phyloP scores from a whole-genome alignment of 345 rosid species.

The Jatropha curcas region DNA sequence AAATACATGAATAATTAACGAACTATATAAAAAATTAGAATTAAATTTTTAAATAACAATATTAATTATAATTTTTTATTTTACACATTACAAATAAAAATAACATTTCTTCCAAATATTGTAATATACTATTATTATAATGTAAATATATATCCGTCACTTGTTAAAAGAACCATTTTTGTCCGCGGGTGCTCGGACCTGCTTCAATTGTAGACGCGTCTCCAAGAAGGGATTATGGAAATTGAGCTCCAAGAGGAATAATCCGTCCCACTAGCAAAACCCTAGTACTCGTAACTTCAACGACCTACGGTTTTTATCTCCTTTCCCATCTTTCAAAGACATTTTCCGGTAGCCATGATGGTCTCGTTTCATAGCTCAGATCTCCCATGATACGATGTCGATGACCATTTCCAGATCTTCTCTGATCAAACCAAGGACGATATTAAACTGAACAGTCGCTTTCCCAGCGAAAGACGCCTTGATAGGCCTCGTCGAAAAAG shows the following conservation, averaged over 20 bases:
- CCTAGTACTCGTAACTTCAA: slow-evolving; percentile 31
- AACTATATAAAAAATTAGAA: no score
- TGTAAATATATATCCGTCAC: no score
- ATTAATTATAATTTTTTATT: no score
- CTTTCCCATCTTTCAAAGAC: slow-evolving; percentile 11
- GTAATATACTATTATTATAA: no score
- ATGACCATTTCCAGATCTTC: slow-evolving; percentile 21
- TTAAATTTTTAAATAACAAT: no score
- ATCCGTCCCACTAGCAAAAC: slow-evolving; percentile 51
- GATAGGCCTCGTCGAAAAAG: slow-evolving; percentile 75
- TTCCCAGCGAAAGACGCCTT: slow-evolving; percentile 74
- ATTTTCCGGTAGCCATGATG: no score
- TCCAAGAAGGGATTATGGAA: slow-evolving; percentile 56
- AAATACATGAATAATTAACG: no score
- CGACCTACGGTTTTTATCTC: slow-evolving; percentile 26
- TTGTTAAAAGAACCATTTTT: no score
- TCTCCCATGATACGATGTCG: slow-evolving; percentile 40
- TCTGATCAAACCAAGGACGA: slow-evolving; percentile 30
- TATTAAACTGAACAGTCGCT: slow-evolving; percentile 50
- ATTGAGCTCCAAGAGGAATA: slow-evolving; percentile 43
- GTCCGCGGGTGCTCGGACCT: no score
- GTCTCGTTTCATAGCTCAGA: background rate
- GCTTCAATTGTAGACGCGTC: no score
- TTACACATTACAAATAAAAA: no score
- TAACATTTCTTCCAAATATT: no score